These are phyloP conservation scores for Sporobolomyces pararoseus DNA, from an alignment of 768 basidiomycete genomes.

Conservation along the genomic window DNA sequence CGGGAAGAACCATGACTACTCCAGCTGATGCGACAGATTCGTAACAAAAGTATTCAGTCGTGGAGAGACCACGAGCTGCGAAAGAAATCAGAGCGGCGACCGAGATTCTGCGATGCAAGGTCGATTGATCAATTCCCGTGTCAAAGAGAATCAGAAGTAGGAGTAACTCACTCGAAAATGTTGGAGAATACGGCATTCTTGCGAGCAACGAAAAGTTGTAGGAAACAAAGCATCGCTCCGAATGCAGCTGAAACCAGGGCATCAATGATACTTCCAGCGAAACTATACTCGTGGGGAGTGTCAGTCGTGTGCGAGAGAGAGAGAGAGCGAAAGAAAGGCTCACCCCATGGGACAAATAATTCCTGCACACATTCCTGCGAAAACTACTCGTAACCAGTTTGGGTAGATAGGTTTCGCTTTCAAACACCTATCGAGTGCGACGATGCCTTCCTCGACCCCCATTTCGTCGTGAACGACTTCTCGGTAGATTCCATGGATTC, in stretches of 20 bases:
- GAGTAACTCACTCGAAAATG: constrained; percentile 73
- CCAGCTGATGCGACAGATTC: constrained; percentile 51
- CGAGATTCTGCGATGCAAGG: constrained; percentile 45
- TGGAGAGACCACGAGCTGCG: constrained; percentile 51
- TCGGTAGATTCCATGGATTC: constrained; percentile 79
- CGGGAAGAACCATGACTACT: constrained; percentile 51
- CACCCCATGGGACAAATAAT: constrained; percentile 73
- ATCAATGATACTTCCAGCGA: constrained; percentile 59
- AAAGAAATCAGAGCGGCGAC: constrained; percentile 53
- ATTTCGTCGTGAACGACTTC: constrained; percentile 86
- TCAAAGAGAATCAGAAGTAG: background rate
- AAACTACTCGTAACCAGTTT: constrained; percentile 59
- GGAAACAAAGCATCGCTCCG: constrained; percentile 63
- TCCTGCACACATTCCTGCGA: constrained; percentile 68
- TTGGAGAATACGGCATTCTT: constrained; percentile 80
- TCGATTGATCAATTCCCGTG: background rate
- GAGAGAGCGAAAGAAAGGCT: constrained; percentile 50
- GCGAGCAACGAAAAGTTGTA: constrained; percentile 69
- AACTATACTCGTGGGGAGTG: constrained; percentile 45
- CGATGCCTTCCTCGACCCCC: constrained; percentile 70
- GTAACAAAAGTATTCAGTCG: constrained; percentile 52
- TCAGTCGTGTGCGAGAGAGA: background rate
- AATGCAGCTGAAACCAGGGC: constrained; percentile 68
- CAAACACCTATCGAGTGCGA: constrained; percentile 63
- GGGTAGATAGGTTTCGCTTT: constrained; percentile 64